phyloP scores from a whole-genome alignment of 805 yeast species.

The Ascoidea rubescens region DNA sequence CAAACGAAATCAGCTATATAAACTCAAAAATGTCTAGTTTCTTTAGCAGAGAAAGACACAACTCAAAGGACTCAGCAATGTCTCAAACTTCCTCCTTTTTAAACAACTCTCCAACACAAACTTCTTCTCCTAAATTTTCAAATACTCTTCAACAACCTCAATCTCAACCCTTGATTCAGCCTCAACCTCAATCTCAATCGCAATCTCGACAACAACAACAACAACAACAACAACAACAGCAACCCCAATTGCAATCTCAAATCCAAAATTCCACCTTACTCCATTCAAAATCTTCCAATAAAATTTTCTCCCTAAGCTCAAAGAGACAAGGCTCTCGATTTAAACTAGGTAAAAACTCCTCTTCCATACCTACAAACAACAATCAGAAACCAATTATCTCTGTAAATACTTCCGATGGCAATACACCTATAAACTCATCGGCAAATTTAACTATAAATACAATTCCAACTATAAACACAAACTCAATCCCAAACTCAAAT shows the following conservation, averaged over 20 bases:
- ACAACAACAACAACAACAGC: not conserved
- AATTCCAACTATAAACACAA: too few species aligned
- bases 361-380: not conserved
- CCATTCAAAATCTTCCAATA: constrained; percentile 6
- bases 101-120: too few species aligned
- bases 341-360: constrained; percentile 3
- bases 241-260: not conserved
- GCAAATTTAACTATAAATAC: not conserved
- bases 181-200: too few species aligned
- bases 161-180: too few species aligned
- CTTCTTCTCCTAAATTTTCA: too few species aligned
- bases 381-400: too few species aligned
- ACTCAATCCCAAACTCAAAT: not conserved
- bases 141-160: too few species aligned
- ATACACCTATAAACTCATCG: not conserved
- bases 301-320: constrained; percentile 2
- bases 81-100: constrained; percentile 17
- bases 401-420: too few species aligned
- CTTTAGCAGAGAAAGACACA: not conserved
- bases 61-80: constrained; percentile 16
- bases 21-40: not conserved
- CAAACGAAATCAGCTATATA: too few species aligned
- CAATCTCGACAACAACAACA: not conserved
- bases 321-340: constrained; percentile 1
- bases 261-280: constrained; percentile 1